These are phyloP conservation scores for Sporothrix protearum DNA, from an alignment of 2,329 filamentous ascomycete species.

Conservation along the genomic window DNA sequence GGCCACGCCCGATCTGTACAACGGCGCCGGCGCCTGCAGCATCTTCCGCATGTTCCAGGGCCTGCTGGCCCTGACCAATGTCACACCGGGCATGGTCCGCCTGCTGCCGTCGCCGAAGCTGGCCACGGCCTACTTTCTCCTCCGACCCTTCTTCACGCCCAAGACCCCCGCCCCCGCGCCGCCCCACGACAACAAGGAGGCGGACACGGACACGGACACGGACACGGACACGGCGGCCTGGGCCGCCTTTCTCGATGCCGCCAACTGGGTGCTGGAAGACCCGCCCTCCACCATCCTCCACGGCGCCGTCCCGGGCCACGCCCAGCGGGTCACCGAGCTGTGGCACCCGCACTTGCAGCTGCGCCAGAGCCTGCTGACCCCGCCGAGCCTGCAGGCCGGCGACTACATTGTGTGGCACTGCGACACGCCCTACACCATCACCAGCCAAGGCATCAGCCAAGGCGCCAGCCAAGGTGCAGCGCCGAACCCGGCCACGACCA, in stretches of 20 bases:
- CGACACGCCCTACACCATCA: conserved; percentile 55
- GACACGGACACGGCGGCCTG: conserved; percentile 33
- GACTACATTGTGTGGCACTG: conserved; percentile 60
- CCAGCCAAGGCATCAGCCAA: conserved; percentile 46
- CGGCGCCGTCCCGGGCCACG: conserved; percentile 56
- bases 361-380: conserved; percentile 51
- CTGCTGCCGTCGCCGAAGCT: conserved; percentile 49
- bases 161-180: conserved; percentile 39
- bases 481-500: too few relatives aligned
- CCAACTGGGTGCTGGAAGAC: conserved; percentile 45
- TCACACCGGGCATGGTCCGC: conserved; percentile 47
- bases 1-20: conserved; percentile 55
- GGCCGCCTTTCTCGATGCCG: conserved; percentile 50
- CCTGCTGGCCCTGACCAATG: conserved; percentile 51
- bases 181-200: too few relatives aligned
- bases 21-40: conserved; percentile 54
- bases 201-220: not conserved
- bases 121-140: conserved; percentile 46
- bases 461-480: too few relatives aligned
- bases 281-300: conserved; percentile 56
- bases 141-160: conserved; percentile 52
- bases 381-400: conserved; percentile 52
- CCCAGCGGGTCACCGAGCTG: conserved; percentile 54
- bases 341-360: conserved; percentile 57
- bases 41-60: conserved; percentile 60